Evolutionary conservation across 2,329 filamentous ascomycete species (phyloP).

Genomic region (Cryphonectria japonica): DNA sequence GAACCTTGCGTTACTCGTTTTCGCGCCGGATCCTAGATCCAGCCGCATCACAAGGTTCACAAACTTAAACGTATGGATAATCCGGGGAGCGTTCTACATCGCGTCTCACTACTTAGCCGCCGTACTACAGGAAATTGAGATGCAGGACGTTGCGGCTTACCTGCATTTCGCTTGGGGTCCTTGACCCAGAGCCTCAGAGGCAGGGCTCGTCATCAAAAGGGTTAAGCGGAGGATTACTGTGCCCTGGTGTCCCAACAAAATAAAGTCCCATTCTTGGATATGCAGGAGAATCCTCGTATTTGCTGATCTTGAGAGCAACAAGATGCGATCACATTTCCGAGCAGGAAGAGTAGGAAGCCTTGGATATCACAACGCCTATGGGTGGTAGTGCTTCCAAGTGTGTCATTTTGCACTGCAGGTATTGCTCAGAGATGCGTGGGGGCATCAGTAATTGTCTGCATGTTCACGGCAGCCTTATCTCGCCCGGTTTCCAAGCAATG

Average conservation of each 20-base stretch:
- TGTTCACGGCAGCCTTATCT: background rate
- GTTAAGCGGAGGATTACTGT: slow-evolving; percentile 11
- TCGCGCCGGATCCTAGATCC: background rate
- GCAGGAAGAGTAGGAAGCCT: background rate
- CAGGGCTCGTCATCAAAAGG: background rate
- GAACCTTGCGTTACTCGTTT: background rate
- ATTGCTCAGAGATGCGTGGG: background rate
- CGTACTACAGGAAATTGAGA: background rate
- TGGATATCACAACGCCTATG: background rate
- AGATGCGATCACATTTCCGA: background rate
- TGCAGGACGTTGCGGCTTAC: slow-evolving; percentile 1
- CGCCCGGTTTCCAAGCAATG: background rate
- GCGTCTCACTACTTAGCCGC: background rate
- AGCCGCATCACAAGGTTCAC: background rate
- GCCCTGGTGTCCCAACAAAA: slow-evolving; percentile 10
- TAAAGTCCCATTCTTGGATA: background rate
- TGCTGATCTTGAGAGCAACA: background rate
- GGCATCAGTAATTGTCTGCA: background rate
- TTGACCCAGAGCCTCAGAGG: background rate
- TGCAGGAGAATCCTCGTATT: slow-evolving; percentile 3
- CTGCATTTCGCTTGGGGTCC: background rate
- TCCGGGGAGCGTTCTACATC: background rate
- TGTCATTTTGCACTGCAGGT: background rate
- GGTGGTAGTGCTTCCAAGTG: background rate
- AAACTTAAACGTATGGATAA: background rate